Percentiles rank a stretch among this genome's conserved stretches.
Conservation (phyloP, 1,284 basidiomycete species). For the Ganoderma meredithae region DNA sequence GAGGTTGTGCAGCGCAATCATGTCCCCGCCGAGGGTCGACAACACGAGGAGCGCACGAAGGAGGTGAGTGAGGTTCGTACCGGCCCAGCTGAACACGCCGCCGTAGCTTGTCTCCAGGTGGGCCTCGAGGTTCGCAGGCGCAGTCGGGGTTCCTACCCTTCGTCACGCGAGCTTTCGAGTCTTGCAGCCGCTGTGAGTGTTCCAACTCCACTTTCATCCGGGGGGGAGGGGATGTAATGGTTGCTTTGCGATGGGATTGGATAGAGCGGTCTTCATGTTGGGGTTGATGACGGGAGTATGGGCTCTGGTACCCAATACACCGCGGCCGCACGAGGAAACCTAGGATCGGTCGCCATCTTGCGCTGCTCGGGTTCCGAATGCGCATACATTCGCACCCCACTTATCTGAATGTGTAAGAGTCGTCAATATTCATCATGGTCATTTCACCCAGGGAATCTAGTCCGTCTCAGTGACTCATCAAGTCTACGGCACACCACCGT, state of each 20-base stretch:
- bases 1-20: conserved; percentile 6
- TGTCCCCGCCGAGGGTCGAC: conserved; percentile 31
- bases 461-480: background rate
- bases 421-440: background rate
- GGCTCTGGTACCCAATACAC: too few relatives aligned
- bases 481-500: background rate
- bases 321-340: too few relatives aligned
- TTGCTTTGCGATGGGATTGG: too few relatives aligned
- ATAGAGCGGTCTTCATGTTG: too few relatives aligned
- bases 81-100: conserved; percentile 42
- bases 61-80: conserved; percentile 36
- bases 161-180: conserved; percentile 56
- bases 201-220: background rate
- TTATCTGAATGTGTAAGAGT: background rate
- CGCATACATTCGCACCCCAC: too few relatives aligned
- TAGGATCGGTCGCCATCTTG: too few relatives aligned
- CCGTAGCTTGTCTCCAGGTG: conserved; percentile 44
- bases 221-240: too few relatives aligned
- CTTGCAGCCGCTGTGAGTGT: conserved; percentile 33
- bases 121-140: conserved; percentile 45
- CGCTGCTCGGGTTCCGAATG: too few relatives aligned
- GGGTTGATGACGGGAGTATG: too few relatives aligned
- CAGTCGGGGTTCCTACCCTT: conserved; percentile 64
- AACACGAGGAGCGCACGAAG: conserved; percentile 42
- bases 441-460: background rate